Conservation (phyloP, 805 yeast species). For the Candida mattraensis region DNA sequence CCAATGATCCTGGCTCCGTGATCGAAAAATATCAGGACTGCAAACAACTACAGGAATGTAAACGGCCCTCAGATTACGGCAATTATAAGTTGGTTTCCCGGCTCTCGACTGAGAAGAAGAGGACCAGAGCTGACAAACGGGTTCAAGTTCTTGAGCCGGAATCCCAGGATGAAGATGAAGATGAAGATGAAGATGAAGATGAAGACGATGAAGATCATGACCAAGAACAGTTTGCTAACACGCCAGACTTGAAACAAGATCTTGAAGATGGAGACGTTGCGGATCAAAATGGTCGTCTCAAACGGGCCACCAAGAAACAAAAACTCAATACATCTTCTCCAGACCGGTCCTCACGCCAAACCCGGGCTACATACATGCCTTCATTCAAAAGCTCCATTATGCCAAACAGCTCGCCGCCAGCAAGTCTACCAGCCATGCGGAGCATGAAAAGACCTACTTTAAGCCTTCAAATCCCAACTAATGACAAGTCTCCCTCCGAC, state of each 20-base stretch:
- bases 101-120: constrained; percentile 24
- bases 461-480: constrained; percentile 62
- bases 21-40: constrained; percentile 38
- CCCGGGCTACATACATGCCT: too few species aligned
- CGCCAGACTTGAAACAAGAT: constrained; percentile 7
- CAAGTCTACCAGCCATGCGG: neutral
- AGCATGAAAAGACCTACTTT: constrained; percentile 52
- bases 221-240: neutral
- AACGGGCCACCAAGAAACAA: too few species aligned
- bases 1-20: constrained; percentile 60
- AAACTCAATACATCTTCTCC: too few species aligned
- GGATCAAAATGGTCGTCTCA: constrained; percentile 3
- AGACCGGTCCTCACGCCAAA: too few species aligned
- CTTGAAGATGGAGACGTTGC: too few species aligned
- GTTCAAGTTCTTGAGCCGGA: constrained; percentile 5
- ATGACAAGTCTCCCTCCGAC: constrained; percentile 32
- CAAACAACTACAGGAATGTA: constrained; percentile 50
- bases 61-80: constrained; percentile 68
- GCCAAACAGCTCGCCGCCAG: too few species aligned
- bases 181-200: constrained; percentile 16
- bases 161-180: constrained; percentile 10
- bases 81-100: constrained; percentile 43
- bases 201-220: constrained; percentile 11
- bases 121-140: constrained; percentile 12
- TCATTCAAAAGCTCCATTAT: too few species aligned